Evolutionary conservation across 148 eudicot species (phyloP), one percentile per base, ranked within the genome.

Genomic region (Cornus kousa): DNA sequence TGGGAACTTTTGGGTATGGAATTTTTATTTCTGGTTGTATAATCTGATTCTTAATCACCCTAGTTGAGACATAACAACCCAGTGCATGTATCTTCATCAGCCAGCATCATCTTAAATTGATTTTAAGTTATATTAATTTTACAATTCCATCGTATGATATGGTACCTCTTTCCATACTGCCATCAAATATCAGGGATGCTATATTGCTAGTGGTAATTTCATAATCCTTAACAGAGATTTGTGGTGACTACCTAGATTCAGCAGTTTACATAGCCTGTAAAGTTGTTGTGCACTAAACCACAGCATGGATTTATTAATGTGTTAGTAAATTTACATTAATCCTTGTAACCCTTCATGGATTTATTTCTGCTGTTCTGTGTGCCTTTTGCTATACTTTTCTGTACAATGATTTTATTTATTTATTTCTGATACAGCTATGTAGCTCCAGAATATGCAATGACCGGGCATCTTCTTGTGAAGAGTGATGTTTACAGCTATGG

Each of bases 371-470:
- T 31, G 31, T n/a, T 50, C 19, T 14, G 59, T 53, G 59, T 53
- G 59, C 17, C 59, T 1, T 53, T 53, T 12, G 59, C 12, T 13
- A 53, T 53, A 53, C 59, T 11, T 53, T 53, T 53, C 14, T 53
- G 17, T 53, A 53, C 19, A 20, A 60, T 60, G 8, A 60, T 20
- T 62, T 3, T 9, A 43, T 43, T 19, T 0, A 7, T 39, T 68
- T 32, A 48, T 67, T 40, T 43, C 65, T 62, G 37, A 35, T 7
- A 67, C 91, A 95, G 99, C 86, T 95, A 95, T 39, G 97, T 95
- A 67, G 99, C 99, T 82, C 99, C 99, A 8, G 99, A 95, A 85
- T 95, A 95, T 76, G 99, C 99, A 23, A 95, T 95, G 99, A 95
- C 99, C 2, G 97, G 99, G 64, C 99, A 93, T 84, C 97, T 95